Evolutionary conservation across 768 basidiomycete genomes (phyloP), one percentile per base, ranked within the genome.

Genomic region (Tubosaeta brunneosetosa): DNA sequence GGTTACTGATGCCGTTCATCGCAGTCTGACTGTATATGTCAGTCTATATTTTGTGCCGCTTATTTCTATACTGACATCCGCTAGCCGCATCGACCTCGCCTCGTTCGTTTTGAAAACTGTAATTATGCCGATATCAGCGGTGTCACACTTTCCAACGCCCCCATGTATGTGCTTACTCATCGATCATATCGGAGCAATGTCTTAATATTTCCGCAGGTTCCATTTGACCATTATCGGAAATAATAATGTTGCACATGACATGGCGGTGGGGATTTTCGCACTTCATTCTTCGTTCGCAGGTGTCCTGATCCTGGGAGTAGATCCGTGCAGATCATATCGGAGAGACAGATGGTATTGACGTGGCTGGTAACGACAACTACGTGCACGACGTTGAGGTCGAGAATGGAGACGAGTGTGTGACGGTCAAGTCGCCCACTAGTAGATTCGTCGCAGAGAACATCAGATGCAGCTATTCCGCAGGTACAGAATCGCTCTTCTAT

Each of bases 371-470:
- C 32, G 62, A 65, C 52, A 64, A 68, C 48, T 61, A 61, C 36
- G 65, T 73, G 22, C 69, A 71, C 44, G 68, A 72, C 33, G 61
- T 71, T 42, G 57, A 60, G 6, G 66, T 73, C 22, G 69, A 68
- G 49, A 69, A 65, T 42, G 67, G 61, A 22, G 60, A 64, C 36
- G 63, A 72, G 44, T 71, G 69, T 43, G 65, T 71, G 14, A 70
- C 68, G 0, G 64, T 71, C 51, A 71, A 73, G 46, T 44, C 66
- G 2, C 65, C 70, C 4, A 66, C 69, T 4, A 46, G 65, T 16
- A 52, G 60, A 27, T 61, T 53, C 38, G 6, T 47, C 16, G 53
- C 42, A 17, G 48, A 60, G 41, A 56, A 60, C 19, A 45, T 63
- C 4, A 44, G 40, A 10, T 60, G 61, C n/a, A 3, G 32, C 25